Evolutionary conservation across 2,329 filamentous ascomycete species (phyloP), one percentile per base, ranked within the genome.

Genomic region (Exutisphaerella laricina): DNA sequence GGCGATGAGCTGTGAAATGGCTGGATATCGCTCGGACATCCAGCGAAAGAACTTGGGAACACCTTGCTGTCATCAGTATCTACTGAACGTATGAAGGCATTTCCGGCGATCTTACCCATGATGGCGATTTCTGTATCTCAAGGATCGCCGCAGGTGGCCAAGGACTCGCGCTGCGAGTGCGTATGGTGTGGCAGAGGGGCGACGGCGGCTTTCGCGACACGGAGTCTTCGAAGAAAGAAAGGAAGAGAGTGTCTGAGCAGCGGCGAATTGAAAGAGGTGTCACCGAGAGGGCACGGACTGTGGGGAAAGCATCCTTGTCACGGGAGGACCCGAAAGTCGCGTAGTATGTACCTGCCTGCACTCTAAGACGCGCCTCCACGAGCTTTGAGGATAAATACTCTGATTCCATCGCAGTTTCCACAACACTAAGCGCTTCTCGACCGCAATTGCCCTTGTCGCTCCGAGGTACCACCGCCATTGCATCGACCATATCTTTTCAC

Each of bases 11-110:
- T 97, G 90, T 39, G 92, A 98, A 66, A 98, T 98, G 50, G 92
- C 82, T 43, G 92, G 92, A 78, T 98, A 98, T 58, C 94, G 84
- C 79, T 98, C 94, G 48, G 89, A 96, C 76, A 98, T 85, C 92
- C 94, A 98, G 78, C 92, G 79, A 73, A 95, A 95, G 74, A 95
- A 95, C 65, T 95, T 95, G 64, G 85, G 85, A 54, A 87, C 82
- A 78, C 82, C 80, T 80, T 80, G 30, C 26, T 77, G 61, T 50
- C 66, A 63, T 65, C 57, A 58, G 50, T 49, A 47, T 31, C n/a
- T 34, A 26, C 32, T 43, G 22, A 8, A 7, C 20, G 13, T 41
- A 3, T 46, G 41, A 28, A 17, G 40, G 35, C 14, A 14, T 29
- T 12, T 29, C 26, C 21, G 12, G 39, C n/a, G 39, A 21, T 14